Evolutionary conservation across 169 alveolate genomes (phyloP), one percentile per base, ranked within the genome.

Genomic region (Cyclospora cayetanensis): DNA sequence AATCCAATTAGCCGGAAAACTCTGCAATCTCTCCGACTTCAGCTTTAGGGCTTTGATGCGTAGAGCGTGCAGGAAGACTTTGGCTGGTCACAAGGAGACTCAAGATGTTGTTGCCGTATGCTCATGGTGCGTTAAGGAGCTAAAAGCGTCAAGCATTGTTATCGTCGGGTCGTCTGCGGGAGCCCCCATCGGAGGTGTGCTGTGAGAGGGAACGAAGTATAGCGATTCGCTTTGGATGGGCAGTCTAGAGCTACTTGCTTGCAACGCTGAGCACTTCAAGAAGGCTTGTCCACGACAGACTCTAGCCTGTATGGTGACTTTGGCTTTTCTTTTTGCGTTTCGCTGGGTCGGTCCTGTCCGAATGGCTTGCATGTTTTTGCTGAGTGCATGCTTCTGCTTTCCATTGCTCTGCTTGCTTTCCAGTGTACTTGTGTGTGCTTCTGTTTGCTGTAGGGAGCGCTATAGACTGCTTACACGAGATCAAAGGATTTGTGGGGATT

Each of bases 131-230:
- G 88, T 83, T 20, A 79, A 74, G 70, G 4, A 72, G 5, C 90
- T 91, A 37, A 35, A 70, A 27, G 89, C 89, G 1, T 20, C 55
- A 39, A 83, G 31, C 22, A 85, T 94, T 37, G 68, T 94, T 68
- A 91, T 94, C 43, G 88, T 94, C 34, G 96, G 96, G n/a, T 93
- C 96, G 3, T 94, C 96, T 31, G 96, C 96, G 18, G 96, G 96
- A 39, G 95, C 96, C 25, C 94, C 96, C 22, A 93, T 94, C 42
- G 95, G 95, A 15, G 94, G 94, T 70, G 25, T n/a, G n/a, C n/a
- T n/a, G n/a, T n/a, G n/a, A n/a, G n/a, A n/a, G n/a, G n/a, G n/a
- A n/a, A n/a, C n/a, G n/a, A n/a, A n/a, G n/a, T n/a, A n/a, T n/a
- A n/a, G n/a, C n/a, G n/a, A n/a, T n/a, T n/a, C n/a, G n/a, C n/a